Evolutionary conservation across 1,284 basidiomycete genomes (phyloP), one percentile per base, ranked within the genome.

Genomic region (Cryptococcus amylolentus): DNA sequence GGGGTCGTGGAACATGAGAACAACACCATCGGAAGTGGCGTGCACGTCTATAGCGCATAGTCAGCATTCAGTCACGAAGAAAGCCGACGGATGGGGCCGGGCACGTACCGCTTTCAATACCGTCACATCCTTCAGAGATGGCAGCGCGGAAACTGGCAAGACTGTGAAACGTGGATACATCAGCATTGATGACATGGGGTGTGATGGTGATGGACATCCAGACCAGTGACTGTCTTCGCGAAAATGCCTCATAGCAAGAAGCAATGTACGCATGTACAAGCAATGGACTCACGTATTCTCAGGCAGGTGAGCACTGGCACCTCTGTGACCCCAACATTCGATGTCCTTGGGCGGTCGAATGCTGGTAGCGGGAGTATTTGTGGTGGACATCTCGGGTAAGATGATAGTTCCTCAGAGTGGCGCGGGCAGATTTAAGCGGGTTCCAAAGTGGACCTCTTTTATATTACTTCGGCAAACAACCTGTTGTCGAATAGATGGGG

Each of bases 1-100:
- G 6, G 91, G 89, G 77, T 97, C 93, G 76, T 97, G 94, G 77
- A 96, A 97, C 93, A 98, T 96, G 60, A 98, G 76, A 42, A 98
- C 88, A 52, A 95, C 86, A 67, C 87, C 83, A 78, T 98, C 95
- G 63, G 83, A 81, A 49, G 94, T 94, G 70, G 96, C 87, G 77
- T 98, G 94, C 63, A 98, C 93, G 83, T 98, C 94, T 94, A 84
- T 2, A 37, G 20, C 14, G 38, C n/a, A 31, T 6, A 26, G 35
- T 35, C 35, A 45, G 46, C 52, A 61, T 37, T 39, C 18, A 26
- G n/a, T 41, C 16, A 9, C 16, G 14, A 6, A n/a, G 38, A 13
- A 50, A 18, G 37, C 18, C 12, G 13, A 50, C 23, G 23, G 31
- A 35, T 35, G 10, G 31, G 31, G 31, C 5, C 7, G 31, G 31